These are phyloP conservation scores for Trametes villosa DNA, from an alignment of 768 basidiomycete genomes.

Conservation along the genomic window DNA sequence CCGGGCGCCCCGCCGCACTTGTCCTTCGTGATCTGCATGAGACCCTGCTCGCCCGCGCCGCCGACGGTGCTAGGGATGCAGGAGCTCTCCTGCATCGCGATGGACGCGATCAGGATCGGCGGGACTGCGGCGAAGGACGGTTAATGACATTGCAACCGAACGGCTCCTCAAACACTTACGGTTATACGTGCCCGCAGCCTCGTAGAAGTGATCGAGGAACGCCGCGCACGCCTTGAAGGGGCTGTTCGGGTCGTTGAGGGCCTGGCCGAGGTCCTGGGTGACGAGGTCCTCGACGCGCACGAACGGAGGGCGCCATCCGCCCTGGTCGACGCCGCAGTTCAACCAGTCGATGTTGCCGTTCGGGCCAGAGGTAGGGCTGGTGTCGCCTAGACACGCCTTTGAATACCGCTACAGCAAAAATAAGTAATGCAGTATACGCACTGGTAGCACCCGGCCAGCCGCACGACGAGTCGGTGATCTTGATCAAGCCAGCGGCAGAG, in stretches of 20 bases:
- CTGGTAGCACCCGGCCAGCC: constrained; percentile 56
- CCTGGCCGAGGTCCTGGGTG: constrained; percentile 48
- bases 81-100: constrained; percentile 86
- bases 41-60: constrained; percentile 79
- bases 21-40: constrained; percentile 84
- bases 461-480: constrained; percentile 44
- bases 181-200: constrained; percentile 52
- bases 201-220: constrained; percentile 59
- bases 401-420: background rate
- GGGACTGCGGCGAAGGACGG: constrained; percentile 47
- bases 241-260: constrained; percentile 51
- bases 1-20: constrained; percentile 67
- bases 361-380: constrained; percentile 58
- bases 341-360: constrained; percentile 77
- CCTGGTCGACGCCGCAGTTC: constrained; percentile 70
- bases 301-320: constrained; percentile 75
- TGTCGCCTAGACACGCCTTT: constrained; percentile 42
- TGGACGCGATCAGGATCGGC: constrained; percentile 78
- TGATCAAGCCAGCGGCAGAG: constrained; percentile 36
- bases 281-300: constrained; percentile 58
- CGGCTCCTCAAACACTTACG: constrained; percentile 34
- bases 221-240: constrained; percentile 64
- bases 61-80: constrained; percentile 73
- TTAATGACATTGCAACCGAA: background rate
- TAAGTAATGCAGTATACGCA: constrained; percentile 30